A percentile compares a stretch with the other conserved stretches of the same genome.
phyloP scores from a whole-genome alignment of 129 eudicot species.

The Arctium lappa region DNA sequence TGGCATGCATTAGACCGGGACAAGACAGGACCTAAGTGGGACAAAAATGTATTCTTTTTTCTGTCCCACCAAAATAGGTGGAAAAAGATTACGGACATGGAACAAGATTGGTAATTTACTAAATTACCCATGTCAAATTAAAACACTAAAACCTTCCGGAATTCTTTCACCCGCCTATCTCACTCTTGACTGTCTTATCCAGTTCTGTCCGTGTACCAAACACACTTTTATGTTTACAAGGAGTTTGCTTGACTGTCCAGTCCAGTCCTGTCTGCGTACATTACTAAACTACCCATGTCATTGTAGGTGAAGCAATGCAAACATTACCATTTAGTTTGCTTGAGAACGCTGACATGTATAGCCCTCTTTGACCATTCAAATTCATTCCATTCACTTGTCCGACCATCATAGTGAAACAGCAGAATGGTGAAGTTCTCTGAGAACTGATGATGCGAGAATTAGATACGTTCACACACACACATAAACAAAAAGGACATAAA shows the following conservation, averaged over 20 bases:
- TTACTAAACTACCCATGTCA: neutral
- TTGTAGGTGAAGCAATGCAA: neutral
- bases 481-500: neutral
- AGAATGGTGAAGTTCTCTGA: constrained; percentile 42
- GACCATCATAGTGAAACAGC: constrained; percentile 48
- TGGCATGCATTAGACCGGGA: neutral
- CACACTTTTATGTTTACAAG: neutral
- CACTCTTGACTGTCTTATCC: neutral
- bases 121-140: neutral
- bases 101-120: neutral
- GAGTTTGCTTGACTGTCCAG: neutral
- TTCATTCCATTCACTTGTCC: constrained; percentile 44
- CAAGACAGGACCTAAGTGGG: neutral
- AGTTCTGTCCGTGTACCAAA: neutral
- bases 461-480: neutral
- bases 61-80: neutral
- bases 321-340: constrained; percentile 49
- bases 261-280: neutral
- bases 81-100: neutral
- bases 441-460: constrained; percentile 25
- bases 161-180: neutral
- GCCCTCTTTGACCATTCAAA: constrained; percentile 49
- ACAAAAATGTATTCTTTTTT: neutral
- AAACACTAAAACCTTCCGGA: neutral
- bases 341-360: constrained; percentile 42